These are phyloP conservation scores for Phlegmacium glaucopus DNA, from an alignment of 768 basidiomycete genomes.

Conservation along the genomic window DNA sequence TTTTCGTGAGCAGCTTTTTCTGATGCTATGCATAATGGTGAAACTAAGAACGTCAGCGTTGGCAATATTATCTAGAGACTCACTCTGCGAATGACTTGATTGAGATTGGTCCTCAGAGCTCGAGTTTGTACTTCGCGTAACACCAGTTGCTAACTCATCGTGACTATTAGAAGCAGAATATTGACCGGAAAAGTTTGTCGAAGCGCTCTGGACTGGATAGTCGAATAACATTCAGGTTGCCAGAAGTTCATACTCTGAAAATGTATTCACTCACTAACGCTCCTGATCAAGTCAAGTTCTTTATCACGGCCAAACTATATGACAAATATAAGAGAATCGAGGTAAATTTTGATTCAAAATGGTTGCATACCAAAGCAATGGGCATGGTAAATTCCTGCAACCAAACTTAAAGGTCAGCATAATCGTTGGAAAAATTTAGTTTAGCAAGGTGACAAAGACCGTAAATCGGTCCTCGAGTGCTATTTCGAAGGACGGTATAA, in stretches of 20 bases:
- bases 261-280: conserved; percentile 48
- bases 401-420: not conserved
- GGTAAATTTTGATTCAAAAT: not conserved
- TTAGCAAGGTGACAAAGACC: conserved; percentile 32
- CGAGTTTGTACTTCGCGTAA: conserved; percentile 25
- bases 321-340: conserved; percentile 1
- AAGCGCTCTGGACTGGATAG: conserved; percentile 40
- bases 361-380: conserved; percentile 48
- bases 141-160: conserved; percentile 31
- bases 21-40: conserved; percentile 14
- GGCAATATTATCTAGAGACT: conserved; percentile 29
- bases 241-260: not conserved
- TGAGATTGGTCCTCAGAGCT: conserved; percentile 39
- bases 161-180: conserved; percentile 41
- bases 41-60: conserved; percentile 18
- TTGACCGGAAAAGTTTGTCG: conserved; percentile 60
- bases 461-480: conserved; percentile 61
- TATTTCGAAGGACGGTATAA: conserved; percentile 69
- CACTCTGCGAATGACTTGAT: conserved; percentile 42
- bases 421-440: not conserved
- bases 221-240: not conserved
- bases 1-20: conserved; percentile 21
- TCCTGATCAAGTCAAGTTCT: conserved; percentile 64
- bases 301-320: conserved; percentile 65
- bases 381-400: conserved; percentile 68